phyloP scores from a whole-genome alignment of 208 protist species.

The Leishmania turanica region DNA sequence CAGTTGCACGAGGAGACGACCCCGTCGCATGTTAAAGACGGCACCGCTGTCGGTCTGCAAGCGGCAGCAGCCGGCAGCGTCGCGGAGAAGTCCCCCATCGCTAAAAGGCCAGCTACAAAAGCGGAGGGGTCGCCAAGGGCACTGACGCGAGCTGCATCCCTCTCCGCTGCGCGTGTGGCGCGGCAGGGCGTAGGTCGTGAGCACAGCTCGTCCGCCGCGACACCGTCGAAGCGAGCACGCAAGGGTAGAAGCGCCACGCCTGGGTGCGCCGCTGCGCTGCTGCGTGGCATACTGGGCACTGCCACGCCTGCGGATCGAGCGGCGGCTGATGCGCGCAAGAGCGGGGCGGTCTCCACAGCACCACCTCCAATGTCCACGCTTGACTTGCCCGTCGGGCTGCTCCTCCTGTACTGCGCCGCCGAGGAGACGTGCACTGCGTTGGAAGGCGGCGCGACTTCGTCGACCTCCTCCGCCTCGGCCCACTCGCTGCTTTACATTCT shows the following conservation, averaged over 20 bases:
- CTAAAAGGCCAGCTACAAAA: not conserved
- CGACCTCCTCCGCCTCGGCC: not conserved
- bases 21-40: not conserved
- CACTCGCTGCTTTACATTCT: constrained; percentile 35
- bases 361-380: constrained; percentile 7
- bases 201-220: not conserved
- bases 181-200: not conserved
- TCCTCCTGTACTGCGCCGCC: constrained; percentile 53
- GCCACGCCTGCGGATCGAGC: not conserved
- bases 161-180: not conserved
- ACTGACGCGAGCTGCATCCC: not conserved
- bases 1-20: not conserved
- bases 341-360: not conserved
- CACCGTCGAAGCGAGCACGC: not conserved
- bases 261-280: constrained; percentile 9
- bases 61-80: not conserved
- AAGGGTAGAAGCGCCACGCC: not conserved
- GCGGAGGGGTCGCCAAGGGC: not conserved
- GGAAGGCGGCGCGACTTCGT: not conserved
- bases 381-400: constrained; percentile 46
- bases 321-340: not conserved
- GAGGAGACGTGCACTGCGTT: constrained; percentile 19
- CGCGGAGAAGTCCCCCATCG: not conserved
- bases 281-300: constrained; percentile 4
- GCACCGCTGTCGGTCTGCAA: not conserved